Conservation (phyloP, 495 filamentous ascomycete species). For the Amphirosellinia nigrospora region DNA sequence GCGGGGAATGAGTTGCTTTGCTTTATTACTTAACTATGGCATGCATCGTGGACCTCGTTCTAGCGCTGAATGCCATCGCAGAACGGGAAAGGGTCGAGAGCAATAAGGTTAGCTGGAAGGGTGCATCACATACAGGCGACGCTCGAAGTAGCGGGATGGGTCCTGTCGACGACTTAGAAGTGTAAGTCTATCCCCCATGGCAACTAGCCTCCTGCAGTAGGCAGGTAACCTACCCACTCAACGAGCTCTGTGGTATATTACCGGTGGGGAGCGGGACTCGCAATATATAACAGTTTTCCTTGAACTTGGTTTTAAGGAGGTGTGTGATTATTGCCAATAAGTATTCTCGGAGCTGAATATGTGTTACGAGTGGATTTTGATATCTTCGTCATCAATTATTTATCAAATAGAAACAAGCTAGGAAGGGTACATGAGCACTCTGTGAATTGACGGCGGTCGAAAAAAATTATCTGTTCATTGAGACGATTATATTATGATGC, state of each 20-base stretch:
- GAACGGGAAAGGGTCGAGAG: neutral
- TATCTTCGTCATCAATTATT: neutral
- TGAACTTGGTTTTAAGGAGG: neutral
- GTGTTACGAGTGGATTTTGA: neutral
- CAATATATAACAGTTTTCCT: neutral
- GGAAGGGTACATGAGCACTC: neutral
- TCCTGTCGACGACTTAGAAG: slow-evolving; percentile 3
- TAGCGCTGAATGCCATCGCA: neutral
- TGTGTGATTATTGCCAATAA: neutral
- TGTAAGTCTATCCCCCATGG: slow-evolving; percentile 17
- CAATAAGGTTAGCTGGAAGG: neutral
- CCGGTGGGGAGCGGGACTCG: neutral
- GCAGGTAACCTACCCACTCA: slow-evolving; percentile 7
- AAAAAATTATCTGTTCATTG: neutral
- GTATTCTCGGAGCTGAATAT: neutral
- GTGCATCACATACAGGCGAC: slow-evolving; percentile 10
- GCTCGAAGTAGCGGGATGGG: slow-evolving; percentile 6
- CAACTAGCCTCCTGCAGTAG: slow-evolving; percentile 17
- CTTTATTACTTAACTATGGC: neutral
- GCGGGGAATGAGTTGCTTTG: slow-evolving; percentile 14
- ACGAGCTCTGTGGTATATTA: neutral
- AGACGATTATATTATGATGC: slow-evolving; percentile 25
- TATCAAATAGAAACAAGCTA: neutral
- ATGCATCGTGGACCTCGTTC: slow-evolving; percentile 15
- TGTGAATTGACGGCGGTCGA: neutral